Conservation (phyloP, 192 early-diverging fungal genomes). For the Pilobolus umbonatus region DNA sequence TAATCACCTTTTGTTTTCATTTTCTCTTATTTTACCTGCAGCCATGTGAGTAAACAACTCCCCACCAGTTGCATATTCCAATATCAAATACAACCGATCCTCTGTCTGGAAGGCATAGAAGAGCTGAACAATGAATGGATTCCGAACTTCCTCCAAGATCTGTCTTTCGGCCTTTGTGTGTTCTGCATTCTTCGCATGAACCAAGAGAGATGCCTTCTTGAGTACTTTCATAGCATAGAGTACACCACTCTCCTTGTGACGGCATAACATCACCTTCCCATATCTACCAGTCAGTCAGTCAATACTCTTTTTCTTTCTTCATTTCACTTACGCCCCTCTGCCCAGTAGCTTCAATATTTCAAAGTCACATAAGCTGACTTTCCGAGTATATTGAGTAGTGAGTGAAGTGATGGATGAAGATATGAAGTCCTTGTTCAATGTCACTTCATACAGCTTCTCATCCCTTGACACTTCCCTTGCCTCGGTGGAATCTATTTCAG, state of each 20-base stretch:
- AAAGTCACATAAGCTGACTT: constrained; percentile 46
- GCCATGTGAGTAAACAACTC: constrained; percentile 91
- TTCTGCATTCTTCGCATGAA: constrained; percentile 74
- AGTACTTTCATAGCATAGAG: constrained; percentile 94
- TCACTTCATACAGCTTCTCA: constrained; percentile 43
- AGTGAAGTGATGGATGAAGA: constrained; percentile 32
- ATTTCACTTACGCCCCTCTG: constrained; percentile 45
- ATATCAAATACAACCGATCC: constrained; percentile 80
- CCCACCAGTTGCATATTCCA: constrained; percentile 89
- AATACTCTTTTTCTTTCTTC: background rate
- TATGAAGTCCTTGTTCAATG: constrained; percentile 40
- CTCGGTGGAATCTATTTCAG: constrained; percentile 20
- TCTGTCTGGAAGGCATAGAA: constrained; percentile 91
- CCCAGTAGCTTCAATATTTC: constrained; percentile 48
- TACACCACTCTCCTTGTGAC: constrained; percentile 50
- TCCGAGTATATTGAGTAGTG: constrained; percentile 27
- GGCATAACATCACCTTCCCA: constrained; percentile 82
- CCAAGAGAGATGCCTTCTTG: constrained; percentile 79
- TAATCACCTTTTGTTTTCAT: background rate
- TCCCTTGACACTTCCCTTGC: constrained; percentile 3
- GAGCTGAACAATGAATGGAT: constrained; percentile 92
- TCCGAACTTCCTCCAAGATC: constrained; percentile 79
- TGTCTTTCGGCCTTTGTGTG: constrained; percentile 85
- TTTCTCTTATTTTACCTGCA: constrained; percentile 41
- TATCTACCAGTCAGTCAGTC: constrained; percentile 40